phyloP scores from a whole-genome alignment of 129 eudicot species.

The Tanacetum coccineum region DNA sequence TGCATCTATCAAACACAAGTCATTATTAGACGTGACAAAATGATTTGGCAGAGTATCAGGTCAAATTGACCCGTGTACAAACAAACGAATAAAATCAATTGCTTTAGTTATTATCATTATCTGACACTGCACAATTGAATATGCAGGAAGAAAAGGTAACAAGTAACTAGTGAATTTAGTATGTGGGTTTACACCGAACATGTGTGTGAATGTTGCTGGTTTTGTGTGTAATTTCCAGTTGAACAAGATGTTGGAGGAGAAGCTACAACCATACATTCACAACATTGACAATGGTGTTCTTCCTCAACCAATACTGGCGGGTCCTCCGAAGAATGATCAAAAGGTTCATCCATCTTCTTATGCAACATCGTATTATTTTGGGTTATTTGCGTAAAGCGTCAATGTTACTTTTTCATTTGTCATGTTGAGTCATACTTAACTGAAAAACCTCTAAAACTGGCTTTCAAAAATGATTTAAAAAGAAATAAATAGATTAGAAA shows the following conservation, averaged over 20 bases:
- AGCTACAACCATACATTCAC: slow-evolving; percentile 68
- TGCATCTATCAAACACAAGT: not conserved
- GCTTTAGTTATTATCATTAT: not conserved
- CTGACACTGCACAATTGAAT: slow-evolving; percentile 10
- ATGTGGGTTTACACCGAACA: slow-evolving; percentile 9
- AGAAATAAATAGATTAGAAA: too few relatives aligned
- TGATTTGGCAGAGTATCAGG: too few relatives aligned
- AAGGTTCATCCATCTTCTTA: slow-evolving; percentile 48
- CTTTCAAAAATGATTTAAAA: too few relatives aligned
- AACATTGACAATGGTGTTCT: slow-evolving; percentile 50
- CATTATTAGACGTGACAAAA: too few relatives aligned
- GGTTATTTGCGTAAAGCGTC: too few relatives aligned
- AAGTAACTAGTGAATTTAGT: slow-evolving; percentile 1
- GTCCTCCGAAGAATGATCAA: slow-evolving; percentile 35
- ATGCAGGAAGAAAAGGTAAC: slow-evolving; percentile 80
- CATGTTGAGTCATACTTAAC: too few relatives aligned
- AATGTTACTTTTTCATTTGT: too few relatives aligned
- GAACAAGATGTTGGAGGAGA: slow-evolving; percentile 78
- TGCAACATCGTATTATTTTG: too few relatives aligned
- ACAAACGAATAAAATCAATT: too few relatives aligned
- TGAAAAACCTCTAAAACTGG: too few relatives aligned
- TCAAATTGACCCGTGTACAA: too few relatives aligned
- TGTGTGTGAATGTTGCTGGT: slow-evolving; percentile 1
- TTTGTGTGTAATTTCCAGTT: slow-evolving; percentile 38
- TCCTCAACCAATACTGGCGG: slow-evolving; percentile 52